phyloP scores from a whole-genome alignment of 164 flowering plant species.

The Paratinospora sagittata region DNA sequence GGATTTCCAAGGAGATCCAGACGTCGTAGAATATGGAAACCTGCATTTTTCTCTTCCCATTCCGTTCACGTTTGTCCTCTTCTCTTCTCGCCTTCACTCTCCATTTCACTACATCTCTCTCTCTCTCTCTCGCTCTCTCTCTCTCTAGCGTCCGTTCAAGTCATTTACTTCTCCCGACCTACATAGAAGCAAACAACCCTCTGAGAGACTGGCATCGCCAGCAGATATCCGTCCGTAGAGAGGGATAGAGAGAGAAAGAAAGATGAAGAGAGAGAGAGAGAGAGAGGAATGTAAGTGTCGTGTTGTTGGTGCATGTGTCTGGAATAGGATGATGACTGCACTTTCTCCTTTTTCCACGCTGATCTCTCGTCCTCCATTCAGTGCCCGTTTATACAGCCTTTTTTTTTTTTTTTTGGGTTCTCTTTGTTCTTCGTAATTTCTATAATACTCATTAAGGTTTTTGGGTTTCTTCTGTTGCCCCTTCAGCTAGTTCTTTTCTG shows the following conservation, averaged over 20 bases:
- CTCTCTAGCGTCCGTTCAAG: background rate
- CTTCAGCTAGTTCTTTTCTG: background rate
- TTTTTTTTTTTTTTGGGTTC: background rate
- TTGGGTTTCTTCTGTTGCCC: background rate
- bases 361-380: slow-evolving; percentile 16
- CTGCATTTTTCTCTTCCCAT: slow-evolving; percentile 1
- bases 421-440: background rate
- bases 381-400: slow-evolving; percentile 1
- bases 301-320: slow-evolving; percentile 10
- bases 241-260: slow-evolving; percentile 1
- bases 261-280: background rate
- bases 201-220: slow-evolving; percentile 4
- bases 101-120: too few species aligned
- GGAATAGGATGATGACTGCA: slow-evolving; percentile 15
- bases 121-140: too few species aligned
- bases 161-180: background rate
- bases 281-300: background rate
- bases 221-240: background rate
- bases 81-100: background rate
- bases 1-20: too few species aligned
- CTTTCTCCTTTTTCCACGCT: slow-evolving; percentile 18
- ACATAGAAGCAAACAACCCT: background rate
- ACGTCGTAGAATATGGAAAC: background rate
- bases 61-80: background rate
- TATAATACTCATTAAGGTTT: background rate